A percentile compares a stretch with the other conserved stretches of the same genome.
Evolutionary conservation across 371 early-diverging fungal genomes (phyloP).

Genomic region (Sporodiniella umbellata): DNA sequence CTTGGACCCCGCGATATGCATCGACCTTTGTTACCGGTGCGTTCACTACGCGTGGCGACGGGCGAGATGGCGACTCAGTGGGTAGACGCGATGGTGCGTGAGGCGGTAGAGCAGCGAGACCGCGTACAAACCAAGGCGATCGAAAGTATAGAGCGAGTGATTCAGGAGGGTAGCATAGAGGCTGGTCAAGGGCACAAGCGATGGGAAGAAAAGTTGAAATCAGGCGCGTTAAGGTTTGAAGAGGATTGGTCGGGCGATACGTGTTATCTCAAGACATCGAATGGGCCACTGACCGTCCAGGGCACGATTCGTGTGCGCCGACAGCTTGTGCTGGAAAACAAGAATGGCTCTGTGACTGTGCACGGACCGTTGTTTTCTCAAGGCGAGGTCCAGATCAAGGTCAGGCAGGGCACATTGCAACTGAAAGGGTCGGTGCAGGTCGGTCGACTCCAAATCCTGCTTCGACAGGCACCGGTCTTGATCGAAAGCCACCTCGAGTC

Average conservation of each 20-base stretch:
- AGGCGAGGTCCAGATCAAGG: neutral
- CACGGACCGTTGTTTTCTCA: neutral
- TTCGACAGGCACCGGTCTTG: neutral
- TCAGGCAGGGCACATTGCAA: slow-evolving; percentile 2
- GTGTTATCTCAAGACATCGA: slow-evolving; percentile 9
- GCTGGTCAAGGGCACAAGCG: too few species aligned
- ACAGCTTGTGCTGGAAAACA: neutral
- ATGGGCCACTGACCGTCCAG: slow-evolving; percentile 2
- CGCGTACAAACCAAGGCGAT: too few species aligned
- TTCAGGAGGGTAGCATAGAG: too few species aligned
- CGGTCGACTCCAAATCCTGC: neutral
- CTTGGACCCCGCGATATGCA: too few species aligned
- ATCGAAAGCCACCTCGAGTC: neutral
- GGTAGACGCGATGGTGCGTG: too few species aligned
- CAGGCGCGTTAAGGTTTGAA: neutral
- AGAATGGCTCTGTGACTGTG: slow-evolving; percentile 3
- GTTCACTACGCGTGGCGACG: too few species aligned
- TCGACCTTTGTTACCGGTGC: too few species aligned
- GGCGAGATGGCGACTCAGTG: too few species aligned
- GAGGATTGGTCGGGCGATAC: slow-evolving; percentile 13
- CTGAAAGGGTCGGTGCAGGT: neutral
- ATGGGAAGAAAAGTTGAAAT: slow-evolving; percentile 2
- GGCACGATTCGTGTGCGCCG: slow-evolving; percentile 8
- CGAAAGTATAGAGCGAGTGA: too few species aligned
- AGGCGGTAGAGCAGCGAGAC: too few species aligned